A percentile compares a stretch with the other conserved stretches of the same genome.
Evolutionary conservation across 345 rosid genomes (phyloP).

Genomic region (Citrus medica): DNA sequence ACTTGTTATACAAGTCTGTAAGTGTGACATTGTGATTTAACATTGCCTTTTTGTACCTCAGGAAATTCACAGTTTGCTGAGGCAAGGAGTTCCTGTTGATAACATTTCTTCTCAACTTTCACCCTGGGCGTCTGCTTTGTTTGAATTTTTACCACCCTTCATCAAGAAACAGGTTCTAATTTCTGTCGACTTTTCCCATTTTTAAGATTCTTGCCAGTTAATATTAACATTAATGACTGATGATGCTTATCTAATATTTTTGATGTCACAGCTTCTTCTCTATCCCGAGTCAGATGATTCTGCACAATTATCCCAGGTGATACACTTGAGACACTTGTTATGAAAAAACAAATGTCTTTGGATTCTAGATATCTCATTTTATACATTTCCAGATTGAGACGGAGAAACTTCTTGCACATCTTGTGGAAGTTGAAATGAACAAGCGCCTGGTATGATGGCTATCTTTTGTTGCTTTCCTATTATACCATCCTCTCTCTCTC

Average conservation of each 20-base stretch:
- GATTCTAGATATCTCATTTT: conserved; percentile 21
- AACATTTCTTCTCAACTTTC: conserved; percentile 85
- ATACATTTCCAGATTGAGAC: conserved; percentile 75
- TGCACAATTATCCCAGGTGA: conserved; percentile 99
- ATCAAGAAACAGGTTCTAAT: conserved; percentile 76
- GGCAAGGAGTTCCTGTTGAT: conserved; percentile 66
- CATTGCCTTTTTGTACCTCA: conserved; percentile 28
- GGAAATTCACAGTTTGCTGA: conserved; percentile 82
- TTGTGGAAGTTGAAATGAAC: conserved; percentile 93
- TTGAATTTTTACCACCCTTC: conserved; percentile 85
- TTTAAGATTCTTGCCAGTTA: not conserved
- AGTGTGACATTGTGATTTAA: not conserved
- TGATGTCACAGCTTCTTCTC: conserved; percentile 74
- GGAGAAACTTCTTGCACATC: conserved; percentile 94
- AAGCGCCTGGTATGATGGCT: conserved; percentile 61
- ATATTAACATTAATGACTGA: conserved; percentile 1
- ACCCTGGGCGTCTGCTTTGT: conserved; percentile 97
- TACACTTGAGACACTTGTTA: conserved; percentile 7
- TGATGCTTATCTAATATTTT: conserved; percentile 18
- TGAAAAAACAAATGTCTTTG: not conserved
- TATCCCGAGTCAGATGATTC: conserved; percentile 97
- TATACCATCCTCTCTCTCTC: not conserved
- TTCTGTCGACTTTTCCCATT: conserved; percentile 12
- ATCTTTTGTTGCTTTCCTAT: not conserved
- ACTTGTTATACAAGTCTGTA: not conserved